These are phyloP conservation scores for Paramecium sexaurelia DNA, from an alignment of 73 alveolate genomes.

Conservation along the genomic window DNA sequence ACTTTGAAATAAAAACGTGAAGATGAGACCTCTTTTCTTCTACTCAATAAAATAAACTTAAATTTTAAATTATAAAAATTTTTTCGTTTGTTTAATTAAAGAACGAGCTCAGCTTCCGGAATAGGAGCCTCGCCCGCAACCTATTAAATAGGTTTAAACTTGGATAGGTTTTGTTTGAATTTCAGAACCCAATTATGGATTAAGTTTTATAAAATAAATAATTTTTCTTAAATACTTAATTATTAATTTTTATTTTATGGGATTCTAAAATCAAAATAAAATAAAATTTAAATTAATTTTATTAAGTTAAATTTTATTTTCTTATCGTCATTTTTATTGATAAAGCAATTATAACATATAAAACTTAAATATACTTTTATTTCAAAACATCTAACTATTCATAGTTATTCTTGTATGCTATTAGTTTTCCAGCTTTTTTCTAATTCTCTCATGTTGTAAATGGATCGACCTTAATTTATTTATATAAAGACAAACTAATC, in stretches of 20 bases:
- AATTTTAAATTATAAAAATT: too few species aligned
- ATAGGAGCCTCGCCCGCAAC: conserved; percentile 63
- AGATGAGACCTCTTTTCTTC: too few species aligned
- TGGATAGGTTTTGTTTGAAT: background rate
- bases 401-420: conserved; percentile 3
- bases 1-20: too few species aligned
- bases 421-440: background rate
- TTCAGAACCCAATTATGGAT: background rate
- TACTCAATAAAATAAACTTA: background rate
- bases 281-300: too few species aligned
- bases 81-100: conserved; percentile 32
- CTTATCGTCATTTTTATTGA: too few species aligned
- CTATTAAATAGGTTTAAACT: conserved; percentile 52
- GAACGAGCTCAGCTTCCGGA: conserved; percentile 59
- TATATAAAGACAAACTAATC: background rate
- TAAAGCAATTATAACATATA: background rate
- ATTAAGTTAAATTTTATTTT: too few species aligned
- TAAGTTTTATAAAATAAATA: background rate
- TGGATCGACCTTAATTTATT: background rate
- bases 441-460: background rate
- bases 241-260: background rate
- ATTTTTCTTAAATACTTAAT: background rate
- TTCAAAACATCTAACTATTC: conserved; percentile 21
- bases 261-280: background rate
- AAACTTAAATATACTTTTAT: background rate